Evolutionary conservation across 371 early-diverging fungal species (phyloP).

Genomic region (Mucor indicus): DNA sequence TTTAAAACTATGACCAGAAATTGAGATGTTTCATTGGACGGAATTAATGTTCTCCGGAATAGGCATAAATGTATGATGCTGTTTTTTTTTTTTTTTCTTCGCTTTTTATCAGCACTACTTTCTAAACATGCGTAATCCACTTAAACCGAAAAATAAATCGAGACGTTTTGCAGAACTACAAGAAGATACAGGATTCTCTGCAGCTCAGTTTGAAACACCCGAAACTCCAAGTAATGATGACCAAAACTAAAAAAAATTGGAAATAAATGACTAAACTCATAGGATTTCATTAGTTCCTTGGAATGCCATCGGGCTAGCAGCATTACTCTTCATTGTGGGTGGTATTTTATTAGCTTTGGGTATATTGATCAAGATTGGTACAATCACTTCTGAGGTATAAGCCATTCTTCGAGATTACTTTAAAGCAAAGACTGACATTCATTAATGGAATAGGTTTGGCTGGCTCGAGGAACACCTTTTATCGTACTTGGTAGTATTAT

Average conservation of each 20-base stretch:
- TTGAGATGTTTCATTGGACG: too few relatives aligned
- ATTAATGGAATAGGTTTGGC: slow-evolving; percentile 45
- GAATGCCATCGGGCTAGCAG: slow-evolving; percentile 62
- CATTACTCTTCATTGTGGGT: slow-evolving; percentile 46
- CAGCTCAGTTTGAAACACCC: slow-evolving; percentile 49
- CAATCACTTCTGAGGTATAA: slow-evolving; percentile 40
- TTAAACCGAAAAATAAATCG: slow-evolving; percentile 30
- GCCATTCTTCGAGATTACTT: neutral
- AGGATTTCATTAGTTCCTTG: slow-evolving; percentile 49
- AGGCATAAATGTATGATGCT: too few relatives aligned
- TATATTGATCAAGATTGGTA: slow-evolving; percentile 54
- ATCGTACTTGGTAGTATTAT: slow-evolving; percentile 42
- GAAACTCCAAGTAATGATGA: slow-evolving; percentile 32
- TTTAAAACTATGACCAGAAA: too few relatives aligned
- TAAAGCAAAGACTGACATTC: neutral
- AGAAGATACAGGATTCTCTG: slow-evolving; percentile 51
- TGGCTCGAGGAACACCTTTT: slow-evolving; percentile 57
- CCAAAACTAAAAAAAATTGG: neutral
- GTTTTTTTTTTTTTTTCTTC: neutral
- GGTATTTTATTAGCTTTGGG: slow-evolving; percentile 54
- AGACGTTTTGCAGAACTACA: slow-evolving; percentile 36
- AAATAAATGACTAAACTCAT: neutral
- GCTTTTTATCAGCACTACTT: too few relatives aligned
- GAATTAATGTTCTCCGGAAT: too few relatives aligned
- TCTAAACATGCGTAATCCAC: slow-evolving; percentile 40